These are phyloP conservation scores for Vittaforma corneae DNA, from an alignment of 371 early-diverging fungal genomes.

Conservation along the genomic window DNA sequence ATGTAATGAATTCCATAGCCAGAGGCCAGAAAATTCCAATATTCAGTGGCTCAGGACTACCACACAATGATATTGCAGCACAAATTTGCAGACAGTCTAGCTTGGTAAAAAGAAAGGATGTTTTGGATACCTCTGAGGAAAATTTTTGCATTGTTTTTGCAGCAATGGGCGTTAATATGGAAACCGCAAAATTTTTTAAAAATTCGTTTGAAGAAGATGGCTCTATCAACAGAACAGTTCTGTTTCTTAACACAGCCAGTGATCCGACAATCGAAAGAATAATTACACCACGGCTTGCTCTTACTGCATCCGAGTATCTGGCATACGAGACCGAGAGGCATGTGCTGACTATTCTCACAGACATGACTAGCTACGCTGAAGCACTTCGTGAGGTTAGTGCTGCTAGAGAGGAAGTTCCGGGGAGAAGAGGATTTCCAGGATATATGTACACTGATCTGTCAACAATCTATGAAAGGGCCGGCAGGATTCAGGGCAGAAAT, in stretches of 20 bases:
- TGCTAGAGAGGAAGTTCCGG: constrained; percentile 99
- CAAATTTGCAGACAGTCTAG: constrained; percentile 99
- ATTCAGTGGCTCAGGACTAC: constrained; percentile 96
- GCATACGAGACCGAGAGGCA: constrained; percentile 99
- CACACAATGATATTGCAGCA: constrained; percentile 99
- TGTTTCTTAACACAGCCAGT: constrained; percentile 98
- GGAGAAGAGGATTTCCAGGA: constrained; percentile 99
- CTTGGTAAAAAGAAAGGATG: constrained; percentile 87
- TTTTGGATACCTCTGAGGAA: constrained; percentile 89
- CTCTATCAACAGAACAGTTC: constrained; percentile 88
- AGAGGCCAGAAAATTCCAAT: constrained; percentile 99
- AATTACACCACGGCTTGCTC: constrained; percentile 95
- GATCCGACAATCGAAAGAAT: constrained; percentile 99
- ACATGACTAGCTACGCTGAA: constrained; percentile 99
- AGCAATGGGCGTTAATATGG: constrained; percentile 99
- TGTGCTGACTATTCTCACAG: constrained; percentile 97
- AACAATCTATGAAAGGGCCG: constrained; percentile 98
- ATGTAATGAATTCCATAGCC: constrained; percentile 99
- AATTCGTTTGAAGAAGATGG: constrained; percentile 99
- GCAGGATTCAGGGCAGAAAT: constrained; percentile 93
- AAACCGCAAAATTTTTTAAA: constrained; percentile 98
- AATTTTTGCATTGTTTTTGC: constrained; percentile 99
- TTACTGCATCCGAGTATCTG: constrained; percentile 98
- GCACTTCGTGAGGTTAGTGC: constrained; percentile 97
- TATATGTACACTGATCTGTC: constrained; percentile 99